Percentiles rank a stretch among this genome's conserved stretches.
Conservation (phyloP, 225 moss, liverwort and hornwort species). For the Thuidium tamariscinum region DNA sequence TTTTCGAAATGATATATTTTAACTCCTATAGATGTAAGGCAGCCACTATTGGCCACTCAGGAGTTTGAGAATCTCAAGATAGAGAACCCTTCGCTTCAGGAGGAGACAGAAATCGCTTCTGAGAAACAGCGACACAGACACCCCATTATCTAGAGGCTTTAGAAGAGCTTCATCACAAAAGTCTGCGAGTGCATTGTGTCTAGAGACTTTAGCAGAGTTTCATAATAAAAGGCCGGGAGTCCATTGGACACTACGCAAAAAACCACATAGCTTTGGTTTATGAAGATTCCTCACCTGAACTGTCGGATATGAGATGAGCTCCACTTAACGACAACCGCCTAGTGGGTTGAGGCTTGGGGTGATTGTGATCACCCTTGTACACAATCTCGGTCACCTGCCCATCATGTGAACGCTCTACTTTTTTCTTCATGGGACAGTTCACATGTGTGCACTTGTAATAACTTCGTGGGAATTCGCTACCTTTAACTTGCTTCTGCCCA, state of each 20-base stretch:
- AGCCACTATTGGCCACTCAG: not conserved
- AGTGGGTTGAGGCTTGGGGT: slow-evolving; percentile 88
- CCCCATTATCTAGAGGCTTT: not conserved
- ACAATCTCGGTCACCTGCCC: slow-evolving; percentile 98
- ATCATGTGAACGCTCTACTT: slow-evolving; percentile 96
- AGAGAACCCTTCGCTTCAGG: not conserved
- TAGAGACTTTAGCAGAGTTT: not conserved
- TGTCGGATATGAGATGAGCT: slow-evolving; percentile 67
- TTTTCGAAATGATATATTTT: not conserved
- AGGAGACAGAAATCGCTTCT: not conserved
- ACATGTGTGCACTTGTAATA: slow-evolving; percentile 96
- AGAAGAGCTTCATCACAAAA: not conserved
- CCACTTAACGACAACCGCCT: slow-evolving; percentile 74
- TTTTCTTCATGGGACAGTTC: slow-evolving; percentile 95
- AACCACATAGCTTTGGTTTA: not conserved
- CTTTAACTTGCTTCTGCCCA: slow-evolving; percentile 99
- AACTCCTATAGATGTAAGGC: not conserved
- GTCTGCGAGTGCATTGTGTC: not conserved
- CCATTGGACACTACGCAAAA: not conserved
- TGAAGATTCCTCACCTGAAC: slow-evolving; percentile 26
- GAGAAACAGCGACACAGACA: not conserved
- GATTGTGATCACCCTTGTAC: slow-evolving; percentile 99
- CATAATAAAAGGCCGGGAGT: not conserved
- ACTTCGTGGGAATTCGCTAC: slow-evolving; percentile 92
- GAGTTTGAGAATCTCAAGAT: not conserved